phyloP scores from a whole-genome alignment of 495 filamentous ascomycete species.

The Hypoxylon intermedium region DNA sequence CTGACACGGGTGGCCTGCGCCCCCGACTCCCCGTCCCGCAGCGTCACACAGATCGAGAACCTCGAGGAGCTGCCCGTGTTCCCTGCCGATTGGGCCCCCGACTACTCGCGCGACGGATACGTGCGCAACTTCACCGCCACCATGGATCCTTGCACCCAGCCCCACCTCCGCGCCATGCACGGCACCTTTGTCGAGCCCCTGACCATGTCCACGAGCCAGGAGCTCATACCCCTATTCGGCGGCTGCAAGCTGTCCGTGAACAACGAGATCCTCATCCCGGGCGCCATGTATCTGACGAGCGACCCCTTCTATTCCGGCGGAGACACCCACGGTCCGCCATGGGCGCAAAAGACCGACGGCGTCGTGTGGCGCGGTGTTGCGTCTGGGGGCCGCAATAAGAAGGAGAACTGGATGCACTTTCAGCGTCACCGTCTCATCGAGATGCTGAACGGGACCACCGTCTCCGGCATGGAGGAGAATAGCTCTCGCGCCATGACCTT shows the following conservation, averaged over 20 bases:
- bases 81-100: conserved; percentile 35
- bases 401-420: conserved; percentile 70
- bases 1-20: conserved; percentile 58
- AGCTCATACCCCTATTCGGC: conserved; percentile 74
- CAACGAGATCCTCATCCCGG: conserved; percentile 82
- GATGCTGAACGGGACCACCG: conserved; percentile 70
- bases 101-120: conserved; percentile 59
- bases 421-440: conserved; percentile 77
- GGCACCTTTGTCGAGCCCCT: conserved; percentile 75
- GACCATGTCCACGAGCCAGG: conserved; percentile 59
- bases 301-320: conserved; percentile 67
- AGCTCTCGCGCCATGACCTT: conserved; percentile 45
- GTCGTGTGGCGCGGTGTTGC: conserved; percentile 76
- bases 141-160: conserved; percentile 66
- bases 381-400: conserved; percentile 68
- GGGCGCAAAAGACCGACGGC: conserved; percentile 62
- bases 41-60: conserved; percentile 49
- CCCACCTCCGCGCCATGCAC: conserved; percentile 65
- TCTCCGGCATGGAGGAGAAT: conserved; percentile 52
- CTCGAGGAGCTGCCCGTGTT: conserved; percentile 47
- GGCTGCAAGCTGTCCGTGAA: conserved; percentile 79
- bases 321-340: conserved; percentile 55
- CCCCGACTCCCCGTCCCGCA: conserved; percentile 61
- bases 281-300: conserved; percentile 75
- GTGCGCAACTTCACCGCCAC: conserved; percentile 68